These are phyloP conservation scores for Mortierella sp. DNA, from an alignment of 371 early-diverging fungal species.

Conservation along the genomic window DNA sequence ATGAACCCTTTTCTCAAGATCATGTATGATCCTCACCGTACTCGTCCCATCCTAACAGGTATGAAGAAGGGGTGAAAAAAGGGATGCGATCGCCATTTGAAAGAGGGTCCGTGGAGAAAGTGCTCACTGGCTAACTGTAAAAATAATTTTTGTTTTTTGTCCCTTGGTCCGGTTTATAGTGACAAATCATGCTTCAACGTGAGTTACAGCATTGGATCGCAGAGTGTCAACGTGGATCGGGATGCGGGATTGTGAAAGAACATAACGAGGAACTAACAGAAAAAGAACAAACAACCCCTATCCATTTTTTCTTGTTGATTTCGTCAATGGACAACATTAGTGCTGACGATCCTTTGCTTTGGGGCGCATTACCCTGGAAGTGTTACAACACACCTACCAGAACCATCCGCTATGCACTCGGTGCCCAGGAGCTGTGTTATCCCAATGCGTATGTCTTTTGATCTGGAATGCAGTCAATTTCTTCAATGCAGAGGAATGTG, in stretches of 20 bases:
- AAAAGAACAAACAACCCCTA: too few relatives aligned
- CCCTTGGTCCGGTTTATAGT: slow-evolving; percentile 17
- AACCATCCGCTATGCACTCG: slow-evolving; percentile 86
- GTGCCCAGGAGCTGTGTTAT: slow-evolving; percentile 90
- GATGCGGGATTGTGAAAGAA: neutral
- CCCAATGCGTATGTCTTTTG: slow-evolving; percentile 68
- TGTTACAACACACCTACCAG: slow-evolving; percentile 61
- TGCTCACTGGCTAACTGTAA: neutral
- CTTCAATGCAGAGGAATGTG: neutral
- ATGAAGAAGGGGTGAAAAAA: slow-evolving; percentile 6
- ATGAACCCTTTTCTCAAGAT: slow-evolving; percentile 70
- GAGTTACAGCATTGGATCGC: slow-evolving; percentile 16
- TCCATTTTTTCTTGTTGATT: neutral
- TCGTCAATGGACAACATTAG: slow-evolving; percentile 56
- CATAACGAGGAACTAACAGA: neutral
- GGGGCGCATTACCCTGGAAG: slow-evolving; percentile 79
- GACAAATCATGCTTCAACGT: slow-evolving; percentile 53
- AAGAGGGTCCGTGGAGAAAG: neutral
- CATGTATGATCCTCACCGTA: slow-evolving; percentile 70
- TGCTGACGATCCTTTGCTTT: slow-evolving; percentile 88
- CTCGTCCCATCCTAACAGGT: slow-evolving; percentile 78
- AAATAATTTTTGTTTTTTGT: slow-evolving; percentile 6
- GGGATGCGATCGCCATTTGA: neutral
- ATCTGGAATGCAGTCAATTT: neutral
- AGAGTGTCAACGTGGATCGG: neutral